These are phyloP conservation scores for Clitopilus hobsonii DNA, from an alignment of 768 basidiomycete species.

Conservation along the genomic window DNA sequence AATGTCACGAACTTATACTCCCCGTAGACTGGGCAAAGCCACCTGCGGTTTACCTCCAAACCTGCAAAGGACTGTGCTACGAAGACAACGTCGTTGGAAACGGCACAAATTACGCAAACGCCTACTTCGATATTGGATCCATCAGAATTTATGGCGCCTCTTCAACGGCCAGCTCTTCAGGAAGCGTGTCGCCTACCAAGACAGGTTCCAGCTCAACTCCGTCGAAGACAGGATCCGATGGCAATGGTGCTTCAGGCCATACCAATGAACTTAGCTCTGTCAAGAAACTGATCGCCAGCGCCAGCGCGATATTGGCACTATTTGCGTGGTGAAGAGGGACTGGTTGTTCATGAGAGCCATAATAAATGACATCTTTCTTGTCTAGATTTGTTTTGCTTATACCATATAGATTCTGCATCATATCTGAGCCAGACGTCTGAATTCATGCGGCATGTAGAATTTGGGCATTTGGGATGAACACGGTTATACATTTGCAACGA, in stretches of 20 bases:
- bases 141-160: slow-evolving; percentile 18
- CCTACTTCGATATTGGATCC: slow-evolving; percentile 70
- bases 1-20: not conserved
- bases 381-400: too few species aligned
- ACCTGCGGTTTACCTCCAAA: slow-evolving; percentile 31
- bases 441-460: too few species aligned
- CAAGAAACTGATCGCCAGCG: not conserved
- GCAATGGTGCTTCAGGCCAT: not conserved
- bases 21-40: not conserved
- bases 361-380: too few species aligned
- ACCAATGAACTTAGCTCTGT: not conserved
- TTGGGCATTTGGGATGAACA: too few species aligned
- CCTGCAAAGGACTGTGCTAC: slow-evolving; percentile 60
- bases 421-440: too few species aligned
- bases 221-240: too few species aligned
- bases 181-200: not conserved
- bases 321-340: not conserved
- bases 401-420: too few species aligned
- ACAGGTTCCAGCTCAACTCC: not conserved
- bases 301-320: not conserved
- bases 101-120: slow-evolving; percentile 55
- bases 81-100: slow-evolving; percentile 63
- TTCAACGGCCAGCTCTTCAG: not conserved
- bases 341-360: too few species aligned
- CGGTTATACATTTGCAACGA: too few species aligned